Base-by-base conservation (phyloP, 768 basidiomycete species). In the Psilocybe azurescens region DNA sequence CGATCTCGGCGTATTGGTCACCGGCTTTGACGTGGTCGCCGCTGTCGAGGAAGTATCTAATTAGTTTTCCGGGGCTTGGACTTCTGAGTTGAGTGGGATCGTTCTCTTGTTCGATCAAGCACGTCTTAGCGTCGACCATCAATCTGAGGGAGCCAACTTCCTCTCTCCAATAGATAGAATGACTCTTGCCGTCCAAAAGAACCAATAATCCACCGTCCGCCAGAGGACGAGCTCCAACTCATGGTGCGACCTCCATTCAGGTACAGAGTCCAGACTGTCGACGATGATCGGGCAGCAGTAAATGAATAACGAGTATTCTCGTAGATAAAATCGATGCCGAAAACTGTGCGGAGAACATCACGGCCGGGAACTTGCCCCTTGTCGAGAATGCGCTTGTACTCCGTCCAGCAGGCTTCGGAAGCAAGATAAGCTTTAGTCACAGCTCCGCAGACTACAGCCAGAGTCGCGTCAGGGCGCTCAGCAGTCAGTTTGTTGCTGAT, bases 101-200 rank as follows among this genome's bases (percentile, higher is more conserved):
- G 69, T 98, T 98, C 83, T 99, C 97, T 78, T 99, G 96, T 76
- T 98, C 97, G 68, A 99, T 95, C 78, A 98, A 83, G 74, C 96
- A 97, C 14, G 97, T 99, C 84, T 98, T 97, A 56, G 95, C 86
- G 77, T 99, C 97, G 62, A 99, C 90, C 89, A 95, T 94, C 72
- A 99, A 74, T 66, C 93, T 81, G 67, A 95, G 80, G 8, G 94
- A 93, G 58, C 95, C 97, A 57, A 99, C 97, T 79, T 99, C 97
- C 75, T 98, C 97, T 58, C 94, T 85, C 95, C 94, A 99, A 77
- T 99, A 99, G 56, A 97, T 84, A 24, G 97, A 96, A 77, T 99
- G 97, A 74, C 95, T 96, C 72, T 91, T 91, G 59, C 94, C 97
- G 70, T 96, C 93, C 61, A 99, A 83, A 30, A 94, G 81, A 61